Percentiles rank a stretch among this genome's conserved stretches.
Evolutionary conservation across 768 basidiomycete species (phyloP).

Genomic region (Agrocybe pediades): DNA sequence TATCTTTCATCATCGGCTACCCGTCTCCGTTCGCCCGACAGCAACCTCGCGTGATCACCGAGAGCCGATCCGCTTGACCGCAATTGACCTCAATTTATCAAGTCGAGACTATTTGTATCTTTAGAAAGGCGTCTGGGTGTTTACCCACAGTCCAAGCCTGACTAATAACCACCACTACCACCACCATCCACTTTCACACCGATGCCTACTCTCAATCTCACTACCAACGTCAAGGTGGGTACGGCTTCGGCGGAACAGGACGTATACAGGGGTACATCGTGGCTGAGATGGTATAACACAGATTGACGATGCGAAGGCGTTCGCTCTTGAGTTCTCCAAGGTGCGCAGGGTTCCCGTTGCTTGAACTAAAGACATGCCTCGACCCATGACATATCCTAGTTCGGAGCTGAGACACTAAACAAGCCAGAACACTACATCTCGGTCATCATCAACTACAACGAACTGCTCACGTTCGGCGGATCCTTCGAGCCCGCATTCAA

Average conservation of each 20-base stretch:
- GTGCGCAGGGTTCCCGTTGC: conserved; percentile 26
- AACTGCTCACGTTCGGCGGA: conserved; percentile 60
- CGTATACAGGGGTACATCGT: conserved; percentile 1
- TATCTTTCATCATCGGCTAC: background rate
- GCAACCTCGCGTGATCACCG: background rate
- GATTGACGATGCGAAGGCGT: conserved; percentile 41
- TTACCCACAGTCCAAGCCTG: background rate
- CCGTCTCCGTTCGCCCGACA: background rate
- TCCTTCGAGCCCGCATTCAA: conserved; percentile 68
- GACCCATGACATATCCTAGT: conserved; percentile 31
- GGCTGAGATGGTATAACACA: background rate
- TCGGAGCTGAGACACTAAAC: conserved; percentile 49
- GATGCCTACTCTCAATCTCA: conserved; percentile 46
- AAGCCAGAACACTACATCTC: conserved; percentile 60
- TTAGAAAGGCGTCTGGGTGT: too few relatives aligned
- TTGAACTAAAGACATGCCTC: background rate
- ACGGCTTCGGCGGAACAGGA: background rate
- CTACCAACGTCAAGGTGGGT: conserved; percentile 46
- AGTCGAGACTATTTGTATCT: background rate
- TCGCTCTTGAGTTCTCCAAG: conserved; percentile 58
- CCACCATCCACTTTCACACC: conserved; percentile 3
- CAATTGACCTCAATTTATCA: background rate
- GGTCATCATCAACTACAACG: conserved; percentile 57
- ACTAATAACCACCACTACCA: conserved; percentile 2
- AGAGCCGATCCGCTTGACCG: background rate